Percentiles rank a stretch among this genome's conserved stretches.
Conservation (phyloP, 2,329 filamentous ascomycete genomes). For the Apiospora arundinis region DNA sequence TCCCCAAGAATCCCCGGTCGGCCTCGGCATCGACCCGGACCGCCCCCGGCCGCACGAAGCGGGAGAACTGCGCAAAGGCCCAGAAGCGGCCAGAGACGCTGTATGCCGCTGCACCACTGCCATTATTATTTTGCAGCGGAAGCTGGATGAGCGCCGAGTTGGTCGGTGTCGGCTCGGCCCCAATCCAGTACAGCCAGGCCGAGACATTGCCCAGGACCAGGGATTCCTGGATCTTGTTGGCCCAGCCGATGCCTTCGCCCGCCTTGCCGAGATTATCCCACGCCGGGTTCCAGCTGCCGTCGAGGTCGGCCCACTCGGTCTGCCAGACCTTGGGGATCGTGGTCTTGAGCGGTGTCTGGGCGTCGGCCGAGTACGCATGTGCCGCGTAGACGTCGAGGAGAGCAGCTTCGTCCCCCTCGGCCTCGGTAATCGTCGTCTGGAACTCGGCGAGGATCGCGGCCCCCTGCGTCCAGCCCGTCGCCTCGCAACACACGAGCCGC, state of each 20-base stretch:
- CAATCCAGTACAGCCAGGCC: conserved; percentile 51
- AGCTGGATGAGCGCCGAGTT: conserved; percentile 22
- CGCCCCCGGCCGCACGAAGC: conserved; percentile 20
- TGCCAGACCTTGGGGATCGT: conserved; percentile 48
- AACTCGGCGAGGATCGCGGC: conserved; percentile 25
- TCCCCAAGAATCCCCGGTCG: background rate
- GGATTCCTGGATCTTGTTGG: conserved; percentile 50
- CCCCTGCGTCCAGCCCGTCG: conserved; percentile 41
- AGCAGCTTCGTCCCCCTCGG: conserved; percentile 28
- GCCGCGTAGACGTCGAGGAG: conserved; percentile 47
- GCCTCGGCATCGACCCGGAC: conserved; percentile 2
- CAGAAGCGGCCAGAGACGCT: conserved; percentile 15
- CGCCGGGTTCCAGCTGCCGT: conserved; percentile 44
- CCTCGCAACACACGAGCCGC: conserved; percentile 49
- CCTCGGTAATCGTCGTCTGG: conserved; percentile 35
- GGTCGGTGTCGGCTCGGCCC: conserved; percentile 33
- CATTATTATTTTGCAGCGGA: background rate
- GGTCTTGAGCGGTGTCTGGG: conserved; percentile 38
- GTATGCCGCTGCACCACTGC: background rate
- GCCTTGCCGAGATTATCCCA: conserved; percentile 49
- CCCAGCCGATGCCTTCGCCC: conserved; percentile 55
- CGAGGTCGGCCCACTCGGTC: conserved; percentile 54
- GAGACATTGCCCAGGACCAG: conserved; percentile 50
- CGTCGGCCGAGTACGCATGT: conserved; percentile 49
- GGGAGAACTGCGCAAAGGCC: conserved; percentile 21